phyloP scores from a whole-genome alignment of 192 early-diverging fungal species.

The Mortierella alpina region DNA sequence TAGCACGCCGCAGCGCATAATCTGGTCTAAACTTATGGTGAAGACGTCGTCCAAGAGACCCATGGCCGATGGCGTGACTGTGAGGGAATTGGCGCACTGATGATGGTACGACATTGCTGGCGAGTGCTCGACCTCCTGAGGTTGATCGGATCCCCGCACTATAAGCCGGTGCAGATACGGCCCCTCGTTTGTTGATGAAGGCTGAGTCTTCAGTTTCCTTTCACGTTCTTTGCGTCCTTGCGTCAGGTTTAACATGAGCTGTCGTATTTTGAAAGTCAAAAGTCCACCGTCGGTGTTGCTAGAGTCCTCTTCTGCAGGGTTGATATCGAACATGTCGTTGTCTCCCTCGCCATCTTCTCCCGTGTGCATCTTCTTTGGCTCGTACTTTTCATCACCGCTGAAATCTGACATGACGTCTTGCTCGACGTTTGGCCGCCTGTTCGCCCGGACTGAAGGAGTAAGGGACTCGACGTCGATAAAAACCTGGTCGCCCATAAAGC shows the following conservation, averaged over 20 bases:
- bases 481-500: slow-evolving; percentile 12
- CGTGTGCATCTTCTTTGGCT: not conserved
- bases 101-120: slow-evolving; percentile 27
- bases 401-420: slow-evolving; percentile 44
- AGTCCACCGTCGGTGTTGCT: not conserved
- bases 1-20: slow-evolving; percentile 39
- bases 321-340: slow-evolving; percentile 30
- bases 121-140: slow-evolving; percentile 36
- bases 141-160: slow-evolving; percentile 22
- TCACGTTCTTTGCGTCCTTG: slow-evolving; percentile 32
- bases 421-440: slow-evolving; percentile 6
- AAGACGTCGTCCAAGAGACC: slow-evolving; percentile 44
- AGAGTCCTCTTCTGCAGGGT: not conserved
- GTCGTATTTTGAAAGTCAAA: slow-evolving; percentile 28
- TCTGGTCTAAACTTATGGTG: slow-evolving; percentile 6
- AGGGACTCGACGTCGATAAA: slow-evolving; percentile 11
- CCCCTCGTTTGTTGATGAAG: not conserved
- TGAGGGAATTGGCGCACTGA: slow-evolving; percentile 46
- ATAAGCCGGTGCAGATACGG: slow-evolving; percentile 20
- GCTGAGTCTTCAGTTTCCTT: slow-evolving; percentile 21
- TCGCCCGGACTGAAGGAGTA: slow-evolving; percentile 11
- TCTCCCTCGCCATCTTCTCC: slow-evolving; percentile 23
- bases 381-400: slow-evolving; percentile 51
- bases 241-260: slow-evolving; percentile 36
- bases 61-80: slow-evolving; percentile 31